A percentile compares a stretch with the other conserved stretches of the same genome.
Conservation (phyloP, 306 rosid genomes). For the Notholithocarpus densiflorus region DNA sequence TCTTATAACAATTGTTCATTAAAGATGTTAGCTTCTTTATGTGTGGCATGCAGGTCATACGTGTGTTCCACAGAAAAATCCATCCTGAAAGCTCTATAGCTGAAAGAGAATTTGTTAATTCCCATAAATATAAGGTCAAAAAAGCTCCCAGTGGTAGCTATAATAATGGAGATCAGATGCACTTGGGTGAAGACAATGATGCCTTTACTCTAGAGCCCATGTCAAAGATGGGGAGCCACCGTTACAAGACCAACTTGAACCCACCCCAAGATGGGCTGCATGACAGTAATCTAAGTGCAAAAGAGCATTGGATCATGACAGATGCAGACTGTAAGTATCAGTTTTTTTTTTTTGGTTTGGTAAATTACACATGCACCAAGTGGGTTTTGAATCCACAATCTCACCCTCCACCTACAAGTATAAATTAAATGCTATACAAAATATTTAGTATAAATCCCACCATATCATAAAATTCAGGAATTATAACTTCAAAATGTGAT, state of each 20-base stretch:
- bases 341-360: no score
- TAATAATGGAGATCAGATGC: conserved; percentile 26
- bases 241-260: conserved; percentile 34
- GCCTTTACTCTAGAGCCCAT: conserved; percentile 27
- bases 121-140: conserved; percentile 36
- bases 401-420: conserved; percentile 33
- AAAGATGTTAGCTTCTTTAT: conserved; percentile 20
- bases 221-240: conserved; percentile 33
- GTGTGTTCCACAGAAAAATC: conserved; percentile 62
- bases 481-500: background rate
- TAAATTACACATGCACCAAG: no score
- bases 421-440: conserved; percentile 7
- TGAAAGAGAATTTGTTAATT: conserved; percentile 27
- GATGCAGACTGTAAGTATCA: conserved; percentile 85
- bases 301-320: conserved; percentile 91
- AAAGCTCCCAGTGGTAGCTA: conserved; percentile 26
- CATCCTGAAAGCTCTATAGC: conserved; percentile 56
- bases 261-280: conserved; percentile 35
- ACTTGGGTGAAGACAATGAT: conserved; percentile 28
- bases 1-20: background rate
- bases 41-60: conserved; percentile 57
- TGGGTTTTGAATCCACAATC: no score
- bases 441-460: background rate
- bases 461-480: background rate
- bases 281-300: conserved; percentile 42